Conservation (phyloP, 1,284 basidiomycete genomes). For the Fomitopsis pinicola region DNA sequence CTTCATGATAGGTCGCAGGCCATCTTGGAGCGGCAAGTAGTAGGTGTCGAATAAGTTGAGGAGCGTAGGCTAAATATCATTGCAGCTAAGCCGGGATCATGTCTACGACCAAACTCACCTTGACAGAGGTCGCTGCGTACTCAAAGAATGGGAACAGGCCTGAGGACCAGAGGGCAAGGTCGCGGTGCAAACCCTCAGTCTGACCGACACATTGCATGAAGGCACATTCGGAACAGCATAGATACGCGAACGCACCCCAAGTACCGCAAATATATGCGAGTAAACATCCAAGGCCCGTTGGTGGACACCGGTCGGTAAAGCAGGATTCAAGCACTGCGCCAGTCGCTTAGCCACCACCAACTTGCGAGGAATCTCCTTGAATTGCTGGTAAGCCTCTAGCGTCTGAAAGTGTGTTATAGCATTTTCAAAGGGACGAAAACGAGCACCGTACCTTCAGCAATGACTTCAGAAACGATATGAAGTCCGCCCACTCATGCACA, state of each 20-base stretch:
- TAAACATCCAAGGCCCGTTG: conserved; percentile 97
- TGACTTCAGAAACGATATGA: conserved; percentile 95
- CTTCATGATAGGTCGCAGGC: conserved; percentile 87
- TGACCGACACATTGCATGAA: conserved; percentile 27
- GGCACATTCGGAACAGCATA: not conserved
- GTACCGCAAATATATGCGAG: conserved; percentile 82
- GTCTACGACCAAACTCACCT: conserved; percentile 41
- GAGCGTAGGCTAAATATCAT: conserved; percentile 60
- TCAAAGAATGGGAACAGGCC: conserved; percentile 99
- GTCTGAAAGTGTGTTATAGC: conserved; percentile 47
- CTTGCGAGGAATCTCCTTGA: conserved; percentile 95
- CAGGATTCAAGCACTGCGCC: conserved; percentile 96
- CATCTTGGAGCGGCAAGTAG: conserved; percentile 83
- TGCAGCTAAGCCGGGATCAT: not conserved
- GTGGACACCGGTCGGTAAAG: conserved; percentile 94
- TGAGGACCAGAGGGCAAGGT: conserved; percentile 92
- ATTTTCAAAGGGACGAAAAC: not conserved
- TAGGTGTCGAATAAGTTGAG: conserved; percentile 86
- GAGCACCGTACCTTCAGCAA: conserved; percentile 75
- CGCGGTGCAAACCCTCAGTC: conserved; percentile 85
- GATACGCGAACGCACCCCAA: conserved; percentile 64
- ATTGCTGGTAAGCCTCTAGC: conserved; percentile 87
- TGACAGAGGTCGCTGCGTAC: conserved; percentile 93
- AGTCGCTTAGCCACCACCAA: conserved; percentile 93
- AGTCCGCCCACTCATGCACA: conserved; percentile 99